Base-by-base conservation (phyloP, 2,329 filamentous ascomycete species). In the Penicillium italicum region DNA sequence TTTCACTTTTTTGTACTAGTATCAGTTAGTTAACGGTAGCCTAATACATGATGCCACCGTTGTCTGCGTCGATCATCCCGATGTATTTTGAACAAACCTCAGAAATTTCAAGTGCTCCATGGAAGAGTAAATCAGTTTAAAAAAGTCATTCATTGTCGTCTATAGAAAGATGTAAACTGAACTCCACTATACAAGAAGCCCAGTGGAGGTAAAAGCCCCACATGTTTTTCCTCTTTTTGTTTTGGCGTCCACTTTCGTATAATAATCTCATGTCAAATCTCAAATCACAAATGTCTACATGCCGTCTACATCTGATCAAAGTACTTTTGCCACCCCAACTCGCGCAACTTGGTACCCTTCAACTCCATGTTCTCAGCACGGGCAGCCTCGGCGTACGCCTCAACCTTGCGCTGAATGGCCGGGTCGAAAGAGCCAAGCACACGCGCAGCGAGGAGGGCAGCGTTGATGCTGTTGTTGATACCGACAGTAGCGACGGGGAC, bases 381-480 rank as follows among this genome's bases (percentile, higher is more conserved):
- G 10, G 76, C 75, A 34, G 69, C 69, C 60, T 74, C 70, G 5
- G 75, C 74, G 59, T 78, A 77, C 33, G 69, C 65, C 60, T 76
- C 74, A 11, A 78, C 70, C 66, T 76, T 76, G 48, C 67, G 66
- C 60, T 75, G 74, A 44, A 77, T 67, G 31, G 61, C 57, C 1
- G 70, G 68, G 57, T 78, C 75, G 59, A 72, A 74, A 4, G 82
- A 72, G 4, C 86, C 86, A 4, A 91, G 71, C 33, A 90, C 87
- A 18, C 87, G 78, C 20, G 87, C 81, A 0, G 88, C 88, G n/a
- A 90, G 74, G 18, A 91, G 77, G 0, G 85, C 88, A 0, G 89
- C 89, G 65, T 91, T 92, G 53, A 87, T 87, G 24, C 86, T 88
- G 74, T 91, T 91, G 73, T 90, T 90, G 71, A 91, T 90, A 11